Evolutionary conservation across 2,329 filamentous ascomycete species (phyloP).

Genomic region (Cytospora mali): DNA sequence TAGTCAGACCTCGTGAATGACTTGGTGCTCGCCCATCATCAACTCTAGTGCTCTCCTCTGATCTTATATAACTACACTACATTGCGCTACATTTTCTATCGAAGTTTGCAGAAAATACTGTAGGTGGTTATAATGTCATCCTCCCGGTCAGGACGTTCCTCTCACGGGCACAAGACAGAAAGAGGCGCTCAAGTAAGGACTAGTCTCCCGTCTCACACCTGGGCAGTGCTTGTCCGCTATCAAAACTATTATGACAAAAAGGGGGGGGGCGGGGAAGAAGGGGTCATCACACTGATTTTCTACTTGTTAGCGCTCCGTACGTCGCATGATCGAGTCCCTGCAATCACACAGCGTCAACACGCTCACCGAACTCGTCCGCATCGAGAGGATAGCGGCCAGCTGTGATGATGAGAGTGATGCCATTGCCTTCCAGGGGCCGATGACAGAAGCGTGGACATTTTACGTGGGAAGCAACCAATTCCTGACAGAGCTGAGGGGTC

Average conservation of each 20-base stretch:
- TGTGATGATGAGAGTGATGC: conserved; percentile 62
- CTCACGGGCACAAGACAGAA: conserved; percentile 21
- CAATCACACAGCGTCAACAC: conserved; percentile 72
- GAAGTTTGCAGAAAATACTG: not conserved
- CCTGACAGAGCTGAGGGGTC: conserved; percentile 67
- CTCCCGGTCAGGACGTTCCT: conserved; percentile 22
- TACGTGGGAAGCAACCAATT: conserved; percentile 73
- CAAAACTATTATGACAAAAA: no score
- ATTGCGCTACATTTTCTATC: not conserved
- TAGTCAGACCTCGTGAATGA: not conserved
- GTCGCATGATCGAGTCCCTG: conserved; percentile 64
- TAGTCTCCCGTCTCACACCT: not conserved
- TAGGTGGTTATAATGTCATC: conserved; percentile 23
- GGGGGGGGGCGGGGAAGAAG: no score
- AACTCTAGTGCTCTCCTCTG: not conserved
- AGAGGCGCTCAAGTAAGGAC: conserved; percentile 25
- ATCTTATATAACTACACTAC: not conserved
- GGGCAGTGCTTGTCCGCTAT: no score
- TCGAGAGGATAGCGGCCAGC: conserved; percentile 66
- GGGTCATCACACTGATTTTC: not conserved
- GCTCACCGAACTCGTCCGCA: conserved; percentile 69
- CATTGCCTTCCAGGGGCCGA: conserved; percentile 60
- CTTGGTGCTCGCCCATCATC: no score
- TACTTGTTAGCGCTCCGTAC: conserved; percentile 38
- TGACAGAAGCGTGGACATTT: conserved; percentile 72